Conservation (phyloP, 2,329 filamentous ascomycete species). For the Sclerotinia glacialis region DNA sequence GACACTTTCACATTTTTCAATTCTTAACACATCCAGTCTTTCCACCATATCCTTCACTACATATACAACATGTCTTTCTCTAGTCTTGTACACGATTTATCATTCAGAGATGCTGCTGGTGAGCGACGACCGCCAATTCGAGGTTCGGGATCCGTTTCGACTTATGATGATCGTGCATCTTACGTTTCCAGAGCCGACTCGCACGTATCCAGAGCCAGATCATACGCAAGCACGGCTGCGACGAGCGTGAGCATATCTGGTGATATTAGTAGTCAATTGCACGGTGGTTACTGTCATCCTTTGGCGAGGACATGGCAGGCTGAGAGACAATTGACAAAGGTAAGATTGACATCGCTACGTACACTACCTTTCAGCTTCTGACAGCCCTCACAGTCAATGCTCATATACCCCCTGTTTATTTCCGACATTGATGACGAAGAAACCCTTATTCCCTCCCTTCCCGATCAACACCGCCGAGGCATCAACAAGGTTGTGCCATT, state of each 20-base stretch:
- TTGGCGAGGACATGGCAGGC: slow-evolving; percentile 79
- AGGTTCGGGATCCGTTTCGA: slow-evolving; percentile 46
- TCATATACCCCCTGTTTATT: slow-evolving; percentile 96
- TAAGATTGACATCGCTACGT: slow-evolving; percentile 40
- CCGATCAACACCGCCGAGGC: slow-evolving; percentile 84
- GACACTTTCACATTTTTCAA: not conserved
- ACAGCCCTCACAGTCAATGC: slow-evolving; percentile 70
- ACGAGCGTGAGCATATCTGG: slow-evolving; percentile 68
- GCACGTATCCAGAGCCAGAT: slow-evolving; percentile 62
- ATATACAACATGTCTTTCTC: slow-evolving; percentile 61
- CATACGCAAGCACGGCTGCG: slow-evolving; percentile 63
- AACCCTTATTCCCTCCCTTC: slow-evolving; percentile 82
- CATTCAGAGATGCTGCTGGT: slow-evolving; percentile 53
- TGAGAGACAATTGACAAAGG: slow-evolving; percentile 82
- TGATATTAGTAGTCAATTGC: slow-evolving; percentile 79
- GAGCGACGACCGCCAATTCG: slow-evolving; percentile 48
- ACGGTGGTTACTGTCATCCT: slow-evolving; percentile 79
- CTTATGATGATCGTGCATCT: slow-evolving; percentile 58
- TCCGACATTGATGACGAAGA: slow-evolving; percentile 94
- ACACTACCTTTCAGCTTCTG: slow-evolving; percentile 23
- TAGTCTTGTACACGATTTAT: slow-evolving; percentile 63
- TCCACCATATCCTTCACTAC: not conserved
- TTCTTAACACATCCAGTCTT: not conserved
- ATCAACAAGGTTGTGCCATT: slow-evolving; percentile 82
- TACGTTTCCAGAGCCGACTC: slow-evolving; percentile 56